Evolutionary conservation across 768 basidiomycete genomes (phyloP), one percentile per base, ranked within the genome.

Genomic region (Suillus ampliporus): DNA sequence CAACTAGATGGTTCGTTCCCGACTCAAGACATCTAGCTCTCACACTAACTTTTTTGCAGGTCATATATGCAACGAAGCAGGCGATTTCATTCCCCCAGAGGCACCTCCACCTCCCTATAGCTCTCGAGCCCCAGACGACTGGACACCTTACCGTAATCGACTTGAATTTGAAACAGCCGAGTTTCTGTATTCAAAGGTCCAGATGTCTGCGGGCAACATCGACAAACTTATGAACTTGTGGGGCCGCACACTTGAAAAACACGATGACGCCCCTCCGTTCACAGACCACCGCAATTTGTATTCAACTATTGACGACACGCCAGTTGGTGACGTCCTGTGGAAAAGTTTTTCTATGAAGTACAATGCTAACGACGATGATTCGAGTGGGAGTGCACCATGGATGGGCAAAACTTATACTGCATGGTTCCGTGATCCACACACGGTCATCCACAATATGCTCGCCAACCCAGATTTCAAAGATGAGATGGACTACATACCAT

Each of bases 321-420:
- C 46, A 41, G 51, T 68, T 28, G 75, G 76, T 6, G 72, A 72
- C 44, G 57, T 69, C 2, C 61, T 65, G 0, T 78, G 76, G 76
- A 38, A 77, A 40, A 67, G 62, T 14, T 71, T 75, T 38, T 54
- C 57, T 0, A 52, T 65, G 1, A 14, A 43, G 14, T 74, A 71
- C 58, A 48, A 48, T 23, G 65, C 70, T n/a, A n/a, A n/a, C n/a
- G 48, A 47, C 10, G 54, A 66, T 28, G 57, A 31, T 3, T 6
- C 31, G 3, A 6, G 4, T 31, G 31, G 31, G 31, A 31, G 60
- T 3, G 67, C 71, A 8, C 57, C 65, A 13, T 76, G 74, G 76
- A 77, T 72, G 68, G 63, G 58, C 0, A 60, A 64, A 11, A 58
- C 58, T 7, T 76, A 68, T 53, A 67, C 72, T 46, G 67, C 75